Evolutionary conservation across 2,329 filamentous ascomycete species (phyloP), one percentile per base, ranked within the genome.

Genomic region (Helotiales sp.): DNA sequence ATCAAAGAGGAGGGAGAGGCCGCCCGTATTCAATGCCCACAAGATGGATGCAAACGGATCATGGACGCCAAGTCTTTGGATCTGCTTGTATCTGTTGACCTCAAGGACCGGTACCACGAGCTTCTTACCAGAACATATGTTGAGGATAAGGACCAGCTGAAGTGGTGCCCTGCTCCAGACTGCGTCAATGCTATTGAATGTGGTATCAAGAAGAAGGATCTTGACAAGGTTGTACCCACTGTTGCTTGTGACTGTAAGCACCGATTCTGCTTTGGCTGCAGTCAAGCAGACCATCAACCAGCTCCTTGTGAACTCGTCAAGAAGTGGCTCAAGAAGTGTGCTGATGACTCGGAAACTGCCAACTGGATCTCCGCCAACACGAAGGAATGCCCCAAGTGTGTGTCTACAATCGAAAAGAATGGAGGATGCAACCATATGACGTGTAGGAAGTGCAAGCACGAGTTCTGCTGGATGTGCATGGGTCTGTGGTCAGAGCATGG

Each of bases 381-480:
- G 1, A 99, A 99, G 78, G 96, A 99, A 79, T 99, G 96, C 71
- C 95, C 96, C 0, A 96, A 92, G 78, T 99, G 96, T 80, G 89
- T 93, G 73, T 98, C 95, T 1, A 99, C 96, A 0, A 99, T 99
- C 52, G 96, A 99, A 81, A 99, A 99, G 87, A 99, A 99, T 72
- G 94, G 94, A 61, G 94, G 94, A 3, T 97, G 94, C 82, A 97
- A 97, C 81, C 94, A 97, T 79, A 97, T 97, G 94, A 97, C 94
- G 0, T 97, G 94, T 78, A 86, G 94, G 65, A 97, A 97, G 79
- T 97, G 94, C 82, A 93, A 93, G 76, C 90, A 97, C 77, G 94
- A 97, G 77, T 97, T 99, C 77, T 99, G 96, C 82, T 99, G 96
- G 96, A 98, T 99, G 92, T 99, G 96, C 77, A 99, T 99, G 96